phyloP scores from a whole-genome alignment of 2,329 filamentous ascomycete species.

The Aspergillus phoenicis region DNA sequence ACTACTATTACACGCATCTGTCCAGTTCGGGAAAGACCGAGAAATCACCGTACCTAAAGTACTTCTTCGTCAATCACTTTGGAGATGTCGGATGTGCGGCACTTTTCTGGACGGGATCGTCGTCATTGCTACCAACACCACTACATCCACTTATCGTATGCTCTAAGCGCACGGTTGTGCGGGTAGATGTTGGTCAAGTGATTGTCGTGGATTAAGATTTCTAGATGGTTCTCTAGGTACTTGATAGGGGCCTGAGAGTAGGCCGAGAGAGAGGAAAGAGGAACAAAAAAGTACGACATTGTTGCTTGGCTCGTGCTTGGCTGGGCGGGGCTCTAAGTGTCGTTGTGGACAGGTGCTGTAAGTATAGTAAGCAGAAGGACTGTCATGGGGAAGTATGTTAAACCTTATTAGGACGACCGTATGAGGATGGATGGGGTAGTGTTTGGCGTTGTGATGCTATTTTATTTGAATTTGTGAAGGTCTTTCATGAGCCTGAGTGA shows the following conservation, averaged over 20 bases:
- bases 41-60: not conserved
- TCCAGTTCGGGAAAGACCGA: not conserved
- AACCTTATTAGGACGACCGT: not conserved
- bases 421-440: no score
- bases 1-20: not conserved
- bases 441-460: not conserved
- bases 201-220: not conserved
- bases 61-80: no score
- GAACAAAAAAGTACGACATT: not conserved
- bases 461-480: not conserved
- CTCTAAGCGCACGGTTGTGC: not conserved
- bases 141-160: no score
- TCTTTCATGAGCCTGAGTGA: no score
- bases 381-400: not conserved
- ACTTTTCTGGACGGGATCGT: not conserved
- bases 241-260: not conserved
- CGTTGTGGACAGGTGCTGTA: not conserved
- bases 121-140: no score
- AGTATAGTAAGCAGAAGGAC: not conserved
- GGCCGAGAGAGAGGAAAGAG: not conserved
- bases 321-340: not conserved
- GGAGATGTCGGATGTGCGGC: constrained; percentile 2
- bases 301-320: not conserved
- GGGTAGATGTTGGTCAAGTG: not conserved
- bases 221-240: not conserved